Evolutionary conservation across 2,329 filamentous ascomycete species (phyloP).

Genomic region (Claviceps citrina): DNA sequence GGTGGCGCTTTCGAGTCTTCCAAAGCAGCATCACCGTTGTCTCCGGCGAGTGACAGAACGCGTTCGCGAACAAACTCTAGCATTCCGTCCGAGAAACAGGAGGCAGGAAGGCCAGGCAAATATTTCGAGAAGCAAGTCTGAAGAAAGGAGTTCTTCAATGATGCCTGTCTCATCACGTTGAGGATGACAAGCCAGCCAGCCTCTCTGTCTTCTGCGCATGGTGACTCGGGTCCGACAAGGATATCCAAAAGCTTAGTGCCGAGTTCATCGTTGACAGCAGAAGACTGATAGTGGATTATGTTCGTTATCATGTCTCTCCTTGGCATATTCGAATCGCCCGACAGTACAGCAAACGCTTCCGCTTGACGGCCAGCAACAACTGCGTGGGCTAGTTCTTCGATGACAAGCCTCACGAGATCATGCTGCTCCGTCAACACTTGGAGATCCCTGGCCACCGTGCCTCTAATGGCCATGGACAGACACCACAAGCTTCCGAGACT

Average conservation of each 20-base stretch:
- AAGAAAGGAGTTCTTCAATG: constrained; percentile 40
- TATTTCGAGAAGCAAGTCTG: constrained; percentile 37
- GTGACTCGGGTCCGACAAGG: constrained; percentile 49
- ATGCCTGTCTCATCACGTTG: constrained; percentile 24
- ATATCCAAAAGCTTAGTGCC: constrained; percentile 55
- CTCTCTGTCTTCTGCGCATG: constrained; percentile 45
- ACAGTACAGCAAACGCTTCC: constrained; percentile 29
- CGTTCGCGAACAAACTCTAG: constrained; percentile 46
- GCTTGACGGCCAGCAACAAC: constrained; percentile 18
- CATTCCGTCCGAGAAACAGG: constrained; percentile 44
- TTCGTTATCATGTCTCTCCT: constrained; percentile 41
- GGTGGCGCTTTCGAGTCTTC: constrained; percentile 37
- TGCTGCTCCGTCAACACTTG: constrained; percentile 43
- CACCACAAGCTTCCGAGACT: constrained; percentile 61
- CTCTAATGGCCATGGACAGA: constrained; percentile 34
- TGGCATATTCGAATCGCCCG: constrained; percentile 32
- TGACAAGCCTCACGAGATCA: constrained; percentile 43
- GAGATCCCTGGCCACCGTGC: constrained; percentile 34
- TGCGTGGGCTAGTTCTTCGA: constrained; percentile 49
- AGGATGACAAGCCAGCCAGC: constrained; percentile 55
- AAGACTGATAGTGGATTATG: constrained; percentile 46
- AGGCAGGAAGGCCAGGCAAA: constrained; percentile 39
- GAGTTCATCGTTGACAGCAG: constrained; percentile 45
- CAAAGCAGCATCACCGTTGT: constrained; percentile 28
- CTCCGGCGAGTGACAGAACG: constrained; percentile 31